Evolutionary conservation across 2,329 filamentous ascomycete genomes (phyloP), one percentile per base, ranked within the genome.

Genomic region (Ophiostoma triangulosporum): DNA sequence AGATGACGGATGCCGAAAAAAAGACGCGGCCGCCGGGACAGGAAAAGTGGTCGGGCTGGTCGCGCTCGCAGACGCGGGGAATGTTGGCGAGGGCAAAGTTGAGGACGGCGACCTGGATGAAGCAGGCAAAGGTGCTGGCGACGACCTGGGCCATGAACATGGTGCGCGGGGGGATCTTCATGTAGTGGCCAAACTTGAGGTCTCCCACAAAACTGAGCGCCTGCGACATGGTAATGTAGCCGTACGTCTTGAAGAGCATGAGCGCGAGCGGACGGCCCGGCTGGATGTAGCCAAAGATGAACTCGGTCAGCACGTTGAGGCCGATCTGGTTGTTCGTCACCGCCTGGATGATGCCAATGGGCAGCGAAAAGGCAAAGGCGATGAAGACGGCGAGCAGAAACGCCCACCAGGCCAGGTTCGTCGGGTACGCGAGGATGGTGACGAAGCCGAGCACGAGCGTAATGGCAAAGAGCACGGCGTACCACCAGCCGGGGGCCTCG

Each of bases 241-340:
- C 80, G 61, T 83, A 87, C 57, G 81, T 84, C 67, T 86, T 86
- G 70, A 87, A 87, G 69, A 87, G 75, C 83, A 88, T 88, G 75
- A 86, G 82, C 48, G 82, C 82, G 56, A 87, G 71, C 1, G 84
- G 83, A 3, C 75, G 74, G 26, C 84, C 84, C 0, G 83, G 83
- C 50, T 84, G 76, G 73, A 87, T 83, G 65, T 87, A 87, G 6
- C 84, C 84, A 56, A 84, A 75, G 56, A 88, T 75, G 60, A 83
- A 85, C 63, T 86, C 83, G n/a, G 82, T 84, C 55, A 87, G 67
- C 17, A 88, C 81, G 59, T 86, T 86, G 22, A 87, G 70, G 4
- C 81, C 81, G 4, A 86, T 70, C 62, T 81, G 77, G 51, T 77
- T 75, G 63, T 81, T 60, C 40, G 78, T 78, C 54, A 80, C 75